These are phyloP conservation scores for Cyclanthera cordifolia DNA, from an alignment of 306 rosid species.

Conservation along the genomic window DNA sequence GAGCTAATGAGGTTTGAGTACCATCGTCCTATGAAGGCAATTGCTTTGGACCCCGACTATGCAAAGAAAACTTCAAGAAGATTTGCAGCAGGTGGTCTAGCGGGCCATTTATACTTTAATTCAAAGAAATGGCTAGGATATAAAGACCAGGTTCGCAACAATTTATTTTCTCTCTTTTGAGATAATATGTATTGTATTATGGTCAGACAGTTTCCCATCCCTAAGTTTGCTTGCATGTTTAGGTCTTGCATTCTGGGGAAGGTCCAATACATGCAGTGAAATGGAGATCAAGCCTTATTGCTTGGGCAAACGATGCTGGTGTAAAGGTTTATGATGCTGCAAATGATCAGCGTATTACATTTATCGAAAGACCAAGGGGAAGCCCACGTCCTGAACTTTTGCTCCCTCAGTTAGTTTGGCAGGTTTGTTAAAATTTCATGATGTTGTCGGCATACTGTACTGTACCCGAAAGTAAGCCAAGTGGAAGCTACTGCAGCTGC, in stretches of 20 bases:
- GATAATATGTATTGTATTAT: not conserved
- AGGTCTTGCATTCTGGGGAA: conserved; percentile 99
- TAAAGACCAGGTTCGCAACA: conserved; percentile 70
- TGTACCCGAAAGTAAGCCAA: conserved; percentile 12
- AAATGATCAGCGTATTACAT: conserved; percentile 82
- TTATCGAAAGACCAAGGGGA: conserved; percentile 87
- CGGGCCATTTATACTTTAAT: conserved; percentile 79
- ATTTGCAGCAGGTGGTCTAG: conserved; percentile 92
- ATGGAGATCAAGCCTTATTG: conserved; percentile 92
- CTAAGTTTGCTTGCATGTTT: conserved; percentile 1
- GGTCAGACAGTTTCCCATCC: conserved; percentile 12
- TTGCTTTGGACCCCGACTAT: conserved; percentile 85
- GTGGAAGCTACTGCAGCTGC: conserved; percentile 12
- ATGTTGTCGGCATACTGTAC: conserved; percentile 12
- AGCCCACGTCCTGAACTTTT: conserved; percentile 85
- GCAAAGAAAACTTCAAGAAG: conserved; percentile 62
- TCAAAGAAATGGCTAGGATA: conserved; percentile 88
- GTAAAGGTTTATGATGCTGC: conserved; percentile 91
- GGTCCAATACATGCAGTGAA: conserved; percentile 95
- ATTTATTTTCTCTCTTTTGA: not conserved
- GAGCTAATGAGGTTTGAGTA: conserved; percentile 84
- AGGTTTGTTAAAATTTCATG: conserved; percentile 49
- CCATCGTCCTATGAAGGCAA: conserved; percentile 90
- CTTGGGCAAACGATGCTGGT: conserved; percentile 96
- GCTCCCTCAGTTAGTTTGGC: conserved; percentile 96